Base-by-base conservation (phyloP, 1,284 basidiomycete species). In the Ustilago xerochloae region DNA sequence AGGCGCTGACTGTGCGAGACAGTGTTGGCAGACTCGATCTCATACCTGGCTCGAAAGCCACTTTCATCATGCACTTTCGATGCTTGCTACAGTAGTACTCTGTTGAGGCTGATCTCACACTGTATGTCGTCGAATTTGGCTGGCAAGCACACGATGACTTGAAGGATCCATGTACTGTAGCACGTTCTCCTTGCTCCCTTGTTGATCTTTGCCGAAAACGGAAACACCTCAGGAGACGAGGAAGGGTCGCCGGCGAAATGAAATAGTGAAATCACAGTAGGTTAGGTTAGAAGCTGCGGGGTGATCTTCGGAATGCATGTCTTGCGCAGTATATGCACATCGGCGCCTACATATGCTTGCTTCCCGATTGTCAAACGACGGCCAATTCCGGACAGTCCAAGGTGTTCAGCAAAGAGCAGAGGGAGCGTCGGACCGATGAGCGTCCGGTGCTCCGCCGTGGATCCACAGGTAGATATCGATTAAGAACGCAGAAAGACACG, bases 351-450 rank as follows among this genome's bases (percentile, higher is more conserved):
- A 53, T 41, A 45, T 35, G 48, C n/a, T 20, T 20, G 1, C 35
- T 4, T 30, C 24, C 28, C 33, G 49, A n/a, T 39, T 9, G 24
- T 4, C 6, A 48, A n/a, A n/a, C n/a, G n/a, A 51, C 36, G 39
- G 52, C 52, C 39, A 54, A 45, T 54, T 45, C 52, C 52, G 52
- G 39, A 54, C 29, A 51, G n/a, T 6, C 4, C 20, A 20, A 48
- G 7, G 46, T 32, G 41, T 43, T 7, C 41, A 29, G 38, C 6
- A 30, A 20, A 35, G 20, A 45, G 39, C 10, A 32, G n/a, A 18
- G 26, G 16, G 26, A 43, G 26, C 24, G 24, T 29, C 52, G 52
- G 52, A 52, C 50, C 50, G 50, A 52, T 38, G 7, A 22, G 38
- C 35, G 10, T 41, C 36, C 26, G 35, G 45, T 48, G 10, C 26